phyloP scores from a whole-genome alignment of 495 filamentous ascomycete genomes.

The Aspergillus heteromorphus region DNA sequence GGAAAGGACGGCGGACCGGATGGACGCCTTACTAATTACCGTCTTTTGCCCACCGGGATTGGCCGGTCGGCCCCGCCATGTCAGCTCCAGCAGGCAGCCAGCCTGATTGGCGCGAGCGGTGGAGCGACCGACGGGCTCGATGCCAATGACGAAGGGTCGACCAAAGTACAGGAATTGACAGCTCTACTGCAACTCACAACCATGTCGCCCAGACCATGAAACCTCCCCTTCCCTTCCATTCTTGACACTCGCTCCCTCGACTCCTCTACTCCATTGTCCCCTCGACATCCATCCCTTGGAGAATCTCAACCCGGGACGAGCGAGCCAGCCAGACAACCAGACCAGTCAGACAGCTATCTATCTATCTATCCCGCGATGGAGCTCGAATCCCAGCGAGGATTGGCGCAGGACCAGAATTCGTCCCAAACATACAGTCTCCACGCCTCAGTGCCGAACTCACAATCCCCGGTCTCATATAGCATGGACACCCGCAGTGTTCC shows the following conservation, averaged over 20 bases:
- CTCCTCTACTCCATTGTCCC: neutral
- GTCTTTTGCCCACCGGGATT: neutral
- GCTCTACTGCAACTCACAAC: constrained; percentile 6
- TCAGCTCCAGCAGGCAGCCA: neutral
- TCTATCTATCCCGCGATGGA: neutral
- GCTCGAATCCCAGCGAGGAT: neutral
- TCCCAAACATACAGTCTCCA: neutral
- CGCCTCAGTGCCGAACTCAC: neutral
- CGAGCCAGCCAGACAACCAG: no score
- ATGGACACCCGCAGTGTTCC: neutral
- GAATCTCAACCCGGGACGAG: constrained; percentile 2
- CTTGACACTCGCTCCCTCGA: neutral
- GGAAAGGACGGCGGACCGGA: no score
- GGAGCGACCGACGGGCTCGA: neutral
- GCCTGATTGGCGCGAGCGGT: constrained; percentile 3
- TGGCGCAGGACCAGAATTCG: neutral
- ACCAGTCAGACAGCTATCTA: no score
- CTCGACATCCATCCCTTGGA: no score
- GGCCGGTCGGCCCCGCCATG: neutral
- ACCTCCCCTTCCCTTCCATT: neutral
- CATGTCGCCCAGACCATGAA: neutral
- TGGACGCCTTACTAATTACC: no score
- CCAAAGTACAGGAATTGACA: constrained; percentile 13
- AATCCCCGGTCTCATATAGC: neutral
- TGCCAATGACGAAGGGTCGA: neutral